phyloP scores from a whole-genome alignment of 352 stramenopile species.

The Phytophthora brassicae region DNA sequence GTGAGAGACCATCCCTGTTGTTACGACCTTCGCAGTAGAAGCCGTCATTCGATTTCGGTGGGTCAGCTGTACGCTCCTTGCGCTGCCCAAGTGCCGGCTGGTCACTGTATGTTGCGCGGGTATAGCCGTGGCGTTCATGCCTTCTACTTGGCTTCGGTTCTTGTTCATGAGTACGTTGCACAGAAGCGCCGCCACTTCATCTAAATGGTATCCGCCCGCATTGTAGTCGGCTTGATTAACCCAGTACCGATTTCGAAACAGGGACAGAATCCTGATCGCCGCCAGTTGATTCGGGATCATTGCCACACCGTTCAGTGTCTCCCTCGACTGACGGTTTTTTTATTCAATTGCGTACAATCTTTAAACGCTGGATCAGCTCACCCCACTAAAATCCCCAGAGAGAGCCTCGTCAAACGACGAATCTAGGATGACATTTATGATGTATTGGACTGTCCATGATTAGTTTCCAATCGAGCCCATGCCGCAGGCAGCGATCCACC shows the following conservation, averaged over 20 bases:
- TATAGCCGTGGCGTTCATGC: too few relatives aligned
- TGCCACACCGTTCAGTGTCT: neutral
- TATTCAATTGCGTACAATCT: neutral
- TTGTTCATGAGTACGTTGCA: too few relatives aligned
- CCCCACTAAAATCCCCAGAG: neutral
- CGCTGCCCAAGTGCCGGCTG: too few relatives aligned
- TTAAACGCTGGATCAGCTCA: neutral
- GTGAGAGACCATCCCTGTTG: neutral
- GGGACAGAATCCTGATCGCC: neutral
- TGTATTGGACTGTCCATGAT: neutral
- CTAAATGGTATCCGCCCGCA: too few relatives aligned
- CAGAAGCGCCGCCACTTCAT: too few relatives aligned
- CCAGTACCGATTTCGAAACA: conserved; percentile 4
- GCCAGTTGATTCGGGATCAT: neutral
- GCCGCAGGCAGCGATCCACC: neutral
- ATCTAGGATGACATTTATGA: neutral
- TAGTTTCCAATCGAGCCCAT: neutral
- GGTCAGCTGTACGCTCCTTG: too few relatives aligned
- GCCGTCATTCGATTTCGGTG: too few relatives aligned
- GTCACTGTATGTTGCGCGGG: too few relatives aligned
- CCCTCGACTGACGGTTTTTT: neutral
- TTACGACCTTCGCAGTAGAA: neutral
- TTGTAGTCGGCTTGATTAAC: neutral
- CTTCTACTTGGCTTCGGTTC: too few relatives aligned
- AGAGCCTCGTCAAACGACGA: neutral